These are phyloP conservation scores for Rhodamnia rubescens DNA, from an alignment of 345 rosid genomes.

Conservation along the genomic window DNA sequence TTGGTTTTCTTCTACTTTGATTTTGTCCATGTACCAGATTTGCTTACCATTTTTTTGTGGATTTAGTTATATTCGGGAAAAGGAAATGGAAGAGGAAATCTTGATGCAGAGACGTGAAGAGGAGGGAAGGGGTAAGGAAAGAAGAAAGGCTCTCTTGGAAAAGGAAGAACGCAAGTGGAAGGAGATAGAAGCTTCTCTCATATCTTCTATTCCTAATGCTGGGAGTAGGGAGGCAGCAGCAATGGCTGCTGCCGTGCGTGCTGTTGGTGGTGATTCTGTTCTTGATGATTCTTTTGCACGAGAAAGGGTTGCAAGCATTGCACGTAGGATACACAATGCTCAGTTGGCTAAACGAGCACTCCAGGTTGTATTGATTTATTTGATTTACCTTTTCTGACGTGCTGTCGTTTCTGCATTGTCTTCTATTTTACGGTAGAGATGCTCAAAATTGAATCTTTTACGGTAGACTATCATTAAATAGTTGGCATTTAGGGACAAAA, in stretches of 20 bases:
- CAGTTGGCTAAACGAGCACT: constrained; percentile 91
- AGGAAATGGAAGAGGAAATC: constrained; percentile 99
- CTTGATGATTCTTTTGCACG: constrained; percentile 99
- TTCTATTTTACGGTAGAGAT: neutral
- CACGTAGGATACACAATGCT: constrained; percentile 77
- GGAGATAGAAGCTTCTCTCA: constrained; percentile 99
- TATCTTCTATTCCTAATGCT: constrained; percentile 97
- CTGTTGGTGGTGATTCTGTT: constrained; percentile 99
- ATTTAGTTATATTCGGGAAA: constrained; percentile 87
- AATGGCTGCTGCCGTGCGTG: constrained; percentile 99
- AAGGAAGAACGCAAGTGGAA: constrained; percentile 99
- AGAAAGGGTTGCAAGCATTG: constrained; percentile 97
- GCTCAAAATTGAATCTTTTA: neutral
- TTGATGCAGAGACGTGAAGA: constrained; percentile 98
- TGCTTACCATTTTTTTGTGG: neutral
- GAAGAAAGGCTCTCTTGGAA: constrained; percentile 95
- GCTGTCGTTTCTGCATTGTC: neutral
- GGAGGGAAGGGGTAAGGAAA: constrained; percentile 98
- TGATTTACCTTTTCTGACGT: neutral
- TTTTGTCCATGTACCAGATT: neutral
- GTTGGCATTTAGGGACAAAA: neutral
- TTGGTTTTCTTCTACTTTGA: neutral
- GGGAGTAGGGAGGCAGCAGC: constrained; percentile 99
- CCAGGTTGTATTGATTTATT: constrained; percentile 35
- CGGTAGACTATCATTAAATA: neutral